phyloP scores from a whole-genome alignment of 495 filamentous ascomycete species.

The Melanomma pulvis-pyrius region DNA sequence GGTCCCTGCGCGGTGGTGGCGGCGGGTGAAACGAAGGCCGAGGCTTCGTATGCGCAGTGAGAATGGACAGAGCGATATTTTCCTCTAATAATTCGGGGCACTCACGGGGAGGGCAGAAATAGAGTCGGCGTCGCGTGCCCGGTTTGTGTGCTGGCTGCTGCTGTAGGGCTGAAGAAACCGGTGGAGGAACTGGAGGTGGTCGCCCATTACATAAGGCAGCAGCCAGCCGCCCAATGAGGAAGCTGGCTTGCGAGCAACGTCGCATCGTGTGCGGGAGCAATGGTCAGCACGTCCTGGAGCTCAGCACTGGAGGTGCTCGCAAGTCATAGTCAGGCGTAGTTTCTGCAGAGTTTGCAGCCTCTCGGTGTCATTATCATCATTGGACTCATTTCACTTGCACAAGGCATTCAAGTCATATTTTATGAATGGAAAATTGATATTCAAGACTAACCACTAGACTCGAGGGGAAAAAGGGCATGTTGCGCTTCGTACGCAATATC shows the following conservation, averaged over 20 bases:
- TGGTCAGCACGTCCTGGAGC: too few species aligned
- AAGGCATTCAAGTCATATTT: background rate
- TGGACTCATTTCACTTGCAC: background rate
- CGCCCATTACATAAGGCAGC: background rate
- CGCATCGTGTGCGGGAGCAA: too few species aligned
- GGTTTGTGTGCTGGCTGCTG: slow-evolving; percentile 8
- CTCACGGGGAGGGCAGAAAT: background rate
- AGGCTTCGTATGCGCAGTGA: slow-evolving; percentile 16
- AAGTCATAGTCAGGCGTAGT: too few species aligned
- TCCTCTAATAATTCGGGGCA: background rate
- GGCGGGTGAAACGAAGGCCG: slow-evolving; percentile 30
- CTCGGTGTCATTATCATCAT: too few species aligned
- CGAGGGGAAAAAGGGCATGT: slow-evolving; percentile 6
- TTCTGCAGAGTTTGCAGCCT: too few species aligned
- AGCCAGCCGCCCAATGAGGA: background rate
- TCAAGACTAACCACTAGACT: background rate
- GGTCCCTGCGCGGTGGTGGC: slow-evolving; percentile 22
- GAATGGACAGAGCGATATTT: slow-evolving; percentile 17
- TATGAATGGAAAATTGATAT: background rate
- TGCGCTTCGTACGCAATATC: background rate
- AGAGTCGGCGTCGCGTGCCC: slow-evolving; percentile 17
- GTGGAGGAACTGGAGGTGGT: slow-evolving; percentile 21
- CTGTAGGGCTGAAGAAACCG: slow-evolving; percentile 31
- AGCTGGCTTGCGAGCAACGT: background rate
- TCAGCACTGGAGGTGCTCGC: too few species aligned